A percentile compares a stretch with the other conserved stretches of the same genome.
These are phyloP conservation scores for Crithidia bombi DNA, from an alignment of 208 protist species.

Conservation along the genomic window DNA sequence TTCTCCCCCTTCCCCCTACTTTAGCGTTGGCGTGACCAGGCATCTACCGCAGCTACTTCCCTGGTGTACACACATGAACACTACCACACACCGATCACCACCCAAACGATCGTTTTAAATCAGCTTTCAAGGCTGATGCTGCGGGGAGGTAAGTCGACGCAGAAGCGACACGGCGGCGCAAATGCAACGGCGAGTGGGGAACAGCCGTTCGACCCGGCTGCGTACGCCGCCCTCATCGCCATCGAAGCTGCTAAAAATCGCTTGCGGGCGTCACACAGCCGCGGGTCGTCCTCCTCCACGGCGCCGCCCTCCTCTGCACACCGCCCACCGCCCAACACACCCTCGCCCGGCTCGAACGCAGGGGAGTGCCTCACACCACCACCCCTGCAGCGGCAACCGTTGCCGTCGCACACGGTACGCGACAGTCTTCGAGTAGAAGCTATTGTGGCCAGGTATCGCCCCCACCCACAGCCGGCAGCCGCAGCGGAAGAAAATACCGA, in stretches of 20 bases:
- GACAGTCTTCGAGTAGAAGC: slow-evolving; percentile 1
- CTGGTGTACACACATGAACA: too few relatives aligned
- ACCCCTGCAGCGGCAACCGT: not conserved
- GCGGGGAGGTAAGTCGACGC: not conserved
- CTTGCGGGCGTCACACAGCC: slow-evolving; percentile 21
- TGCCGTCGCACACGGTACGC: not conserved
- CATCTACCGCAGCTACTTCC: too few relatives aligned
- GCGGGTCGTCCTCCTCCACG: slow-evolving; percentile 19
- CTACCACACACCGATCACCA: too few relatives aligned
- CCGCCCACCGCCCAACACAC: not conserved
- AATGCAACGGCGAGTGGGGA: not conserved
- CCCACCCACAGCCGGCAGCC: not conserved
- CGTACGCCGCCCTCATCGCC: slow-evolving; percentile 39
- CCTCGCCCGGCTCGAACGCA: not conserved
- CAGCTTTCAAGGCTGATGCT: not conserved
- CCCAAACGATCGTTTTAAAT: too few relatives aligned
- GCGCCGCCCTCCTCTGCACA: slow-evolving; percentile 21
- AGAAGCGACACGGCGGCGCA: slow-evolving; percentile 6
- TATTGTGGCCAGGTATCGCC: slow-evolving; percentile 10
- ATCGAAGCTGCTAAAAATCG: slow-evolving; percentile 30
- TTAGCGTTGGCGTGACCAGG: too few relatives aligned
- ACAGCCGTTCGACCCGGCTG: slow-evolving; percentile 31
- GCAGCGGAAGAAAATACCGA: not conserved
- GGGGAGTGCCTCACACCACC: not conserved
- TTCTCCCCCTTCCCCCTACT: too few relatives aligned